These are phyloP conservation scores for Paspalum notatum DNA, from an alignment of 176 grass and related monocot species.

Conservation along the genomic window DNA sequence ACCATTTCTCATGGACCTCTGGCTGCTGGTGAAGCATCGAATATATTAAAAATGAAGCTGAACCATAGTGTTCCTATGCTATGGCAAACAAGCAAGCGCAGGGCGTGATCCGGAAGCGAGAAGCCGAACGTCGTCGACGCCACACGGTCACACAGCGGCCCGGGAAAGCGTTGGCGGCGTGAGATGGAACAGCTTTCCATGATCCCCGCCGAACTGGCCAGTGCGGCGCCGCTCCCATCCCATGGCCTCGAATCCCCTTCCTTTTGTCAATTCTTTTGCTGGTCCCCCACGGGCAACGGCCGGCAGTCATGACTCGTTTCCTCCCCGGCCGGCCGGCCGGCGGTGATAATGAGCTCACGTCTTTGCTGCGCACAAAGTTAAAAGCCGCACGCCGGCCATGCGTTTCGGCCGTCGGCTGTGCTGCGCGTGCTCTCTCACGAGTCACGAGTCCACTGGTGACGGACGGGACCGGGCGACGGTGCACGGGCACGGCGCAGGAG, in stretches of 20 bases:
- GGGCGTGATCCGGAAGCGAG: not conserved
- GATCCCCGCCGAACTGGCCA: not conserved
- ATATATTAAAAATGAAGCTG: not conserved
- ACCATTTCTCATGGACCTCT: no score
- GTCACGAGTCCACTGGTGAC: slow-evolving; percentile 40
- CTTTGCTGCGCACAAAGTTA: slow-evolving; percentile 31
- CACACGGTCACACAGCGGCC: not conserved
- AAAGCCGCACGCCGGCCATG: slow-evolving; percentile 34
- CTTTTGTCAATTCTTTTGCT: not conserved
- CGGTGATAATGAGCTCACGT: slow-evolving; percentile 19
- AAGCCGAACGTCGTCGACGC: not conserved
- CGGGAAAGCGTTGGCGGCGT: not conserved
- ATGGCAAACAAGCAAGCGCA: not conserved
- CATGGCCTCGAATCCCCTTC: slow-evolving; percentile 4
- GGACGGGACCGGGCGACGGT: not conserved
- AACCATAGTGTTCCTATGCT: not conserved
- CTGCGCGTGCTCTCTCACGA: slow-evolving; percentile 6
- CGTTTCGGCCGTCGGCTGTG: not conserved
- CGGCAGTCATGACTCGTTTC: not conserved
- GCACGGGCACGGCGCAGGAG: not conserved
- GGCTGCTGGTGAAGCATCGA: no score
- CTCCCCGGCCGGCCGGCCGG: not conserved
- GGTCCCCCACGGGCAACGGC: not conserved
- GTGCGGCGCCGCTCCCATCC: not conserved
- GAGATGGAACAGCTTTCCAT: not conserved